Evolutionary conservation across 2,329 filamentous ascomycete genomes (phyloP).

Genomic region (Phialophora verrucosa): DNA sequence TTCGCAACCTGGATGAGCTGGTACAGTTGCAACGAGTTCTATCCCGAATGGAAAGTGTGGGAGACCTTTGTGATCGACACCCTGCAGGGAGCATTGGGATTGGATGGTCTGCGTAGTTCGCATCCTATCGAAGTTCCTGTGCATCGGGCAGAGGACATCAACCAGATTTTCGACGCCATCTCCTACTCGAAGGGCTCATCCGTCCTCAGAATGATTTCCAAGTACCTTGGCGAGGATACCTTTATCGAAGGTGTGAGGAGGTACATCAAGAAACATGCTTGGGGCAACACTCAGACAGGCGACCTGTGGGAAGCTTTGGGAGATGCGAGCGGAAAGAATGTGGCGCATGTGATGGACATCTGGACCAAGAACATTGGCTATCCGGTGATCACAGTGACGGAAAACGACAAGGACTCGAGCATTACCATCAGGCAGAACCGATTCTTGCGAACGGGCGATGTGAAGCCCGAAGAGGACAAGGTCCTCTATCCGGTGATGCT

Average conservation of each 20-base stretch:
- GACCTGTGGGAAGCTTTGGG: slow-evolving; percentile 89
- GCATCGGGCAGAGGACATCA: slow-evolving; percentile 93
- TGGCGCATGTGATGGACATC: slow-evolving; percentile 87
- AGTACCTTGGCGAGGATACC: slow-evolving; percentile 86
- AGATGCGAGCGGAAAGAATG: slow-evolving; percentile 87
- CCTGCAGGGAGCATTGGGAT: slow-evolving; percentile 80
- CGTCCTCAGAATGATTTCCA: slow-evolving; percentile 95
- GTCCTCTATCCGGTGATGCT: slow-evolving; percentile 89
- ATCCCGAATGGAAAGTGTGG: slow-evolving; percentile 98
- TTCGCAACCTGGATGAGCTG: slow-evolving; percentile 93
- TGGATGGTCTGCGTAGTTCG: slow-evolving; percentile 91
- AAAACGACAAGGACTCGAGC: slow-evolving; percentile 70
- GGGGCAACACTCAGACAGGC: slow-evolving; percentile 87
- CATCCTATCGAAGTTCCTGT: slow-evolving; percentile 97
- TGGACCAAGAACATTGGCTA: slow-evolving; percentile 98
- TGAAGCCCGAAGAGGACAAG: slow-evolving; percentile 89
- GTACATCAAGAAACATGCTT: slow-evolving; percentile 96
- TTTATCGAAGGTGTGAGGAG: slow-evolving; percentile 91
- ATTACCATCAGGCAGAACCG: slow-evolving; percentile 94
- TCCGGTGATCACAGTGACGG: slow-evolving; percentile 85
- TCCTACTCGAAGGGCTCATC: slow-evolving; percentile 97
- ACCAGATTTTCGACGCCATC: slow-evolving; percentile 97
- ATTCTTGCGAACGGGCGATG: slow-evolving; percentile 89
- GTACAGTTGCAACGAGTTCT: slow-evolving; percentile 94
- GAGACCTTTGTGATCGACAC: slow-evolving; percentile 93